Percentiles rank a stretch among this genome's conserved stretches.
These are phyloP conservation scores for Strobilomyces echinocephalus DNA, from an alignment of 768 basidiomycete genomes.

Conservation along the genomic window DNA sequence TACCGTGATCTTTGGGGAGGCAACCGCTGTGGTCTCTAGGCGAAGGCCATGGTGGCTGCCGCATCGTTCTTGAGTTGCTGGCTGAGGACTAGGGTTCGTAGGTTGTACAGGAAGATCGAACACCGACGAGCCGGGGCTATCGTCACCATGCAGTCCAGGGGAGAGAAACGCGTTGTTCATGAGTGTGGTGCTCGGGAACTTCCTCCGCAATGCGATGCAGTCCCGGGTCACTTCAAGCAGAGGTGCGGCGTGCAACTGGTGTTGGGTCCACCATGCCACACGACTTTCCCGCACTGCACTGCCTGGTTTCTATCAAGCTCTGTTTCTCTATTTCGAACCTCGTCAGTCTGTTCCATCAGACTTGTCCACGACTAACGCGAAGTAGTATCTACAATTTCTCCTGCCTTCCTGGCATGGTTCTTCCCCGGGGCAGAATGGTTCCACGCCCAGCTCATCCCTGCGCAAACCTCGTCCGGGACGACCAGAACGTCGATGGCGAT, in stretches of 20 bases:
- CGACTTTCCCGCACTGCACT: slow-evolving; percentile 58
- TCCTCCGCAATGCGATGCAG: background rate
- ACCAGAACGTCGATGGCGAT: slow-evolving; percentile 55
- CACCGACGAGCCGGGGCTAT: slow-evolving; percentile 66
- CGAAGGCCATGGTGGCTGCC: background rate
- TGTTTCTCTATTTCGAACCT: slow-evolving; percentile 67
- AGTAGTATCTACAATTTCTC: slow-evolving; percentile 47
- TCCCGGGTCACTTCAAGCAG: no score
- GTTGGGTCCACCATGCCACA: slow-evolving; percentile 11
- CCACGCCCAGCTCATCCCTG: slow-evolving; percentile 59
- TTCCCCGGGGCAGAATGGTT: slow-evolving; percentile 65
- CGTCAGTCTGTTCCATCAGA: slow-evolving; percentile 28
- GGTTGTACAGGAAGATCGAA: slow-evolving; percentile 65
- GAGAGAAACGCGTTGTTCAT: slow-evolving; percentile 17
- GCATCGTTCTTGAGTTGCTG: slow-evolving; percentile 11
- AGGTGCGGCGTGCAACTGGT: no score
- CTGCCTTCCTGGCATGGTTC: slow-evolving; percentile 45
- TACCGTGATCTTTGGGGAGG: slow-evolving; percentile 53
- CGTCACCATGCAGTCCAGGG: slow-evolving; percentile 13
- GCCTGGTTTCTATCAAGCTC: slow-evolving; percentile 54
- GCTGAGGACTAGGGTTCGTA: slow-evolving; percentile 17
- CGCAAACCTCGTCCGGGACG: slow-evolving; percentile 16
- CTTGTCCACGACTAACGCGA: slow-evolving; percentile 13
- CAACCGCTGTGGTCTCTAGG: slow-evolving; percentile 2
- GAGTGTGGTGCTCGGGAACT: background rate